Evolutionary conservation across 2,329 filamentous ascomycete genomes (phyloP).

Genomic region (Kalmusia sp.): DNA sequence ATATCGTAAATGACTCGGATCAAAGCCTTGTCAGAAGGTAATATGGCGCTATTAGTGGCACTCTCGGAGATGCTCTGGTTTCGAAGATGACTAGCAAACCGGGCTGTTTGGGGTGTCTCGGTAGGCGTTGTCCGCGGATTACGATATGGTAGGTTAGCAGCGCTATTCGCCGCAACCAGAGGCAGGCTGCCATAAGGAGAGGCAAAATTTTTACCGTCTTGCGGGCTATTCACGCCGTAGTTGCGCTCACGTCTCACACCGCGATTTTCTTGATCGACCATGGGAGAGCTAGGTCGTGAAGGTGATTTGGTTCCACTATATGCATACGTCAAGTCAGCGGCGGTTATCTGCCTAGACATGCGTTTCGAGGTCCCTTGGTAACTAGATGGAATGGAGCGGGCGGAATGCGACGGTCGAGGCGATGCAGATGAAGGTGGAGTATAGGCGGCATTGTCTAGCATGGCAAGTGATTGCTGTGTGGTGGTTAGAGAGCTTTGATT

Average conservation of each 20-base stretch:
- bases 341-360: slow-evolving; percentile 55
- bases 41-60: slow-evolving; percentile 74
- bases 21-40: slow-evolving; percentile 85
- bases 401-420: slow-evolving; percentile 66
- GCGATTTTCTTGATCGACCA: slow-evolving; percentile 63
- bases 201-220: slow-evolving; percentile 60
- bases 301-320: slow-evolving; percentile 58
- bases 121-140: slow-evolving; percentile 60
- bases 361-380: slow-evolving; percentile 55
- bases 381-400: slow-evolving; percentile 52
- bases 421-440: slow-evolving; percentile 70
- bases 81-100: slow-evolving; percentile 74
- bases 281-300: slow-evolving; percentile 76
- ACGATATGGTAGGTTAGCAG: slow-evolving; percentile 49
- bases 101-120: slow-evolving; percentile 67
- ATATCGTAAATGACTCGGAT: slow-evolving; percentile 93
- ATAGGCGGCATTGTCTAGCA: slow-evolving; percentile 71
- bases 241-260: slow-evolving; percentile 65
- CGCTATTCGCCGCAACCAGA: slow-evolving; percentile 60
- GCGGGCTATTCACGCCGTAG: slow-evolving; percentile 62
- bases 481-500: slow-evolving; percentile 4
- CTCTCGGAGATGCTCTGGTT: slow-evolving; percentile 81
- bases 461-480: slow-evolving; percentile 79
- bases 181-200: slow-evolving; percentile 61
- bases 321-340: slow-evolving; percentile 53